Evolutionary conservation across 2,329 filamentous ascomycete species (phyloP), one percentile per base, ranked within the genome.

Genomic region (Aspergillus proliferans): DNA sequence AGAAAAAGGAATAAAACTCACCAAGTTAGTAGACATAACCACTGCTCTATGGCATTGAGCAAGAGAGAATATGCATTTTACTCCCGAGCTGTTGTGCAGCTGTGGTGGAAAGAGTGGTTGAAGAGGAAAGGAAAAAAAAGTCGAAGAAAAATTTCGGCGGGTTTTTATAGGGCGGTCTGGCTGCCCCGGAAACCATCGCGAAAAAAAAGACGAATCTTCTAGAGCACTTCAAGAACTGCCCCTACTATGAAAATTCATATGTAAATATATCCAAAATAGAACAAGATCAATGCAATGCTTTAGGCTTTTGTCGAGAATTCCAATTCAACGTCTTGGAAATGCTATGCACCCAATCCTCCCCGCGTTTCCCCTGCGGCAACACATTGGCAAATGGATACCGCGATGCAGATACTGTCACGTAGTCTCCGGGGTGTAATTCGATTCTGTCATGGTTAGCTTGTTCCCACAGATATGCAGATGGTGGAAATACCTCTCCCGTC

Each of bases 401-500:
- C 6, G 73, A 76, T 14, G 75, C 75, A 7, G 72, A 75, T n/a
- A 78, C 72, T 0, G 74, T 78, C 33, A 77, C 72, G 55, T 78
- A 78, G 58, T 78, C 75, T 8, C 75, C 75, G 0, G 74, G 73
- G 44, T 67, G 61, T 51, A 77, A 55, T 56, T 77, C 75, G 43
- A 75, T 61, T 53, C 74, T 76, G 53, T 10, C 6, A 12, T 34
- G 6, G 34, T 48, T 40, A 58, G 38, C 38, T 10, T 7, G 14
- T 40, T 40, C 1, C 15, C 0, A 5, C 22, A 3, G 5, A 12
- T 40, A 2, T 6, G 38, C 3, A 40, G 2, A 30, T 26, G n/a
- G 1, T 9, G 10, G 42, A 18, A 4, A 43, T 60, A 79, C 71
- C 90, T 83, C 74, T 96, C 89, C 52, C 90, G 81, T 1, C 93